Evolutionary conservation across 148 eudicot genomes (phyloP).

Genomic region (Amaranthus palmeri): DNA sequence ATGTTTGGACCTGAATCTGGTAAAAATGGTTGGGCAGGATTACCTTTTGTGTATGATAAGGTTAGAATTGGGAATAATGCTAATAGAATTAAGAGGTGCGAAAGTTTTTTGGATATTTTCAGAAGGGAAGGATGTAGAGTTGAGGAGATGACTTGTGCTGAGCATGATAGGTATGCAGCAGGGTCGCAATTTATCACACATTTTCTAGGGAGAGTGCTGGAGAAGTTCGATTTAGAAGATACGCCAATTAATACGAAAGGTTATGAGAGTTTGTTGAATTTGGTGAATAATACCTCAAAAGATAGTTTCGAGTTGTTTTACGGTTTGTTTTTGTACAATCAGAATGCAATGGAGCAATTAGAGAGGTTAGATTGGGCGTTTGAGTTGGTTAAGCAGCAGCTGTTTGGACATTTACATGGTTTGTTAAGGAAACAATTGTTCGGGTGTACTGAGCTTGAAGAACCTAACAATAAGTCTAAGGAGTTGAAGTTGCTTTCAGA

Average conservation of each 20-base stretch:
- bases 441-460: constrained; percentile 37
- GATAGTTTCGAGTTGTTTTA: constrained; percentile 91
- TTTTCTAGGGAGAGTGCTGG: constrained; percentile 69
- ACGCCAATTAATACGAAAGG: constrained; percentile 85
- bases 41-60: constrained; percentile 73
- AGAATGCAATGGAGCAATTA: constrained; percentile 80
- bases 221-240: constrained; percentile 50
- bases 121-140: constrained; percentile 72
- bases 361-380: constrained; percentile 71
- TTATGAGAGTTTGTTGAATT: constrained; percentile 76
- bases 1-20: constrained; percentile 97
- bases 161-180: constrained; percentile 73
- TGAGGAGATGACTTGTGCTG: constrained; percentile 83
- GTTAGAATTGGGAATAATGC: constrained; percentile 60
- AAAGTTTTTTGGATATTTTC: constrained; percentile 58
- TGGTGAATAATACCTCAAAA: constrained; percentile 74
- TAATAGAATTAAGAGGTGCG: constrained; percentile 48
- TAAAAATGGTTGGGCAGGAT: constrained; percentile 52
- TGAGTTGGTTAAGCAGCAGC: constrained; percentile 67
- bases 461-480: constrained; percentile 6
- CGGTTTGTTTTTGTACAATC: constrained; percentile 81
- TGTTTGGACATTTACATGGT: constrained; percentile 78
- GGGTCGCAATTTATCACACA: constrained; percentile 85
- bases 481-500: constrained; percentile 29
- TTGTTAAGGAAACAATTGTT: constrained; percentile 66